phyloP scores from a whole-genome alignment of 805 yeast genomes.

The Jamesozyma hellenica region DNA sequence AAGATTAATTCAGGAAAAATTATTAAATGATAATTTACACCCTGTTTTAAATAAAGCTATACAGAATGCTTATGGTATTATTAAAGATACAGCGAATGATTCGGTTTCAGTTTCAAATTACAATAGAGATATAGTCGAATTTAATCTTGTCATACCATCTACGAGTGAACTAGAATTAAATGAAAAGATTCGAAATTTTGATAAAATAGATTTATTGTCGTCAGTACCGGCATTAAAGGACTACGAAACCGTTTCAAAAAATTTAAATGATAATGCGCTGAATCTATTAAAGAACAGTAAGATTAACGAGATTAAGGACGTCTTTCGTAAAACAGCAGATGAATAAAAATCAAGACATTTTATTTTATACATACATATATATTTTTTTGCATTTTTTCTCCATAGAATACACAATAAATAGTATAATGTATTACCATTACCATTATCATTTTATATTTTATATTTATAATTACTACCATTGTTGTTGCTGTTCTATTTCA shows the following conservation, averaged over 20 bases:
- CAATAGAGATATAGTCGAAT: constrained; percentile 5
- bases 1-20: constrained; percentile 12
- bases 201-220: neutral
- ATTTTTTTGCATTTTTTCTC: too few relatives aligned
- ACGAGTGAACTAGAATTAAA: neutral
- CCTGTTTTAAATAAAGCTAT: constrained; percentile 23
- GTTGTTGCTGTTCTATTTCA: too few relatives aligned
- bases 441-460: too few relatives aligned
- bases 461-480: too few relatives aligned
- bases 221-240: neutral
- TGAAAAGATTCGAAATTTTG: neutral
- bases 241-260: neutral
- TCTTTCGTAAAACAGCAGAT: too few relatives aligned
- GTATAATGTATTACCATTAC: too few relatives aligned
- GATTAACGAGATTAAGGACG: neutral
- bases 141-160: constrained; percentile 2
- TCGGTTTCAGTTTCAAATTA: neutral
- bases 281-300: neutral
- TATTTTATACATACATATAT: too few relatives aligned
- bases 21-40: constrained; percentile 17
- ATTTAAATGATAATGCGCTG: neutral
- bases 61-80: constrained; percentile 21
- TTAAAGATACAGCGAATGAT: constrained; percentile 1
- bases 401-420: too few relatives aligned
- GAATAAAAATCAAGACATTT: too few relatives aligned